Evolutionary conservation across 352 stramenopile genomes (phyloP), one percentile per base, ranked within the genome.

Genomic region (Peronospora belbahrii): DNA sequence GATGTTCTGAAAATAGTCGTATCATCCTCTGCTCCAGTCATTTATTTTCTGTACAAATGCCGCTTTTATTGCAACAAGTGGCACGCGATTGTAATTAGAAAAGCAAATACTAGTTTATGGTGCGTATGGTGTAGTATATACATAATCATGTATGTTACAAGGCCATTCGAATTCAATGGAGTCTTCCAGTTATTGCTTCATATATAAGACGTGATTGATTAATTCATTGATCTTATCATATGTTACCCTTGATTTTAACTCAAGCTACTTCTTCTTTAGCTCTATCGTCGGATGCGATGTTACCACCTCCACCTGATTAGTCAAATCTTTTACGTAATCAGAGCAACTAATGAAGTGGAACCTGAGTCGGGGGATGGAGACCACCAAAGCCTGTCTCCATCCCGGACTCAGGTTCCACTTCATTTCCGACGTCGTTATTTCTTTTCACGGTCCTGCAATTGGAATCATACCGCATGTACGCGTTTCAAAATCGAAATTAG

Each of bases 381-480:
- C 74, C 75, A 2, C 86, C 85, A 56, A 96, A 93, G 9, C 45
- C 50, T 48, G 87, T 86, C 22, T 65, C 60, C 31, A 80, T 59
- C n/a, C 63, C 66, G 59, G 41, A 17, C 56, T 56, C 10, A 96
- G 46, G 47, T 96, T 84, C 85, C 85, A 95, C 66, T 94, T 87
- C 10, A 98, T 74, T 6, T 94, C 95, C 11, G 61, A 77, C 0
- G 94, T 98, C 7, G 66, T 86, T 3, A 88, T 77, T 4, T 63
- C 62, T 7, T 82, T 59, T 48, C 89, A 97, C 5, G 69, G 48
- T 13, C 74, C 79, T 2, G 52, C 76, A n/a, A 98, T 44, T 1
- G 94, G 95, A 45, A 98, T 93, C 11, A 98, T 67, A 4, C 94
- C 94, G 62, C 93, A 97, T 19, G 83, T 97, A 23, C 90, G 88